Evolutionary conservation across 371 early-diverging fungal genomes (phyloP).

Genomic region (Mortierella sp.): DNA sequence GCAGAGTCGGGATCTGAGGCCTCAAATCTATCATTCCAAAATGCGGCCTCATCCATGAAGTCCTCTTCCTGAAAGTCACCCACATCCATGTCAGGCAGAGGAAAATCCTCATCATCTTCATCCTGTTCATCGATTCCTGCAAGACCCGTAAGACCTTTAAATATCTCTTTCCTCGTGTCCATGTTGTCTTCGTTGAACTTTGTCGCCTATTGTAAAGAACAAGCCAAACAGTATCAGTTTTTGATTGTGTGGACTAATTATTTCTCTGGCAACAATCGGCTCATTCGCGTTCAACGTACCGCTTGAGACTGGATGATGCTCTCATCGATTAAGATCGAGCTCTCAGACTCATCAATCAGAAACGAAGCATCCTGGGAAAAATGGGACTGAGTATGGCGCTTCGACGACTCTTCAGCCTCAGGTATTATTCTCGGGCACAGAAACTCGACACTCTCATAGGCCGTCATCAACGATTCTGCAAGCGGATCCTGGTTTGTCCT

Average conservation of each 20-base stretch:
- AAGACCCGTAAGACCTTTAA: slow-evolving; percentile 35
- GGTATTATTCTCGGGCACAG: slow-evolving; percentile 26
- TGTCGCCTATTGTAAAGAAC: slow-evolving; percentile 10
- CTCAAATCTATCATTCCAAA: slow-evolving; percentile 28
- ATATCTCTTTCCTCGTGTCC: slow-evolving; percentile 22
- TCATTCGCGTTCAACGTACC: slow-evolving; percentile 17
- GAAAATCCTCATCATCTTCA: slow-evolving; percentile 31
- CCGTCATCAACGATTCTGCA: slow-evolving; percentile 23
- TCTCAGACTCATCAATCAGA: slow-evolving; percentile 38
- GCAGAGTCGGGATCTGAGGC: slow-evolving; percentile 14
- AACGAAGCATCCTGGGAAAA: slow-evolving; percentile 26
- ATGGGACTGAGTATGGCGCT: slow-evolving; percentile 7
- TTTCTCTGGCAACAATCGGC: not conserved
- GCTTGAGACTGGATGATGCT: slow-evolving; percentile 39
- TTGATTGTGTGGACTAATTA: slow-evolving; percentile 1
- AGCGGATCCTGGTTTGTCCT: slow-evolving; percentile 26
- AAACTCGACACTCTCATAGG: slow-evolving; percentile 38
- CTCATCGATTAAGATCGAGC: slow-evolving; percentile 45
- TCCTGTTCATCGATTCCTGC: slow-evolving; percentile 35
- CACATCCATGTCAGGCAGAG: slow-evolving; percentile 43
- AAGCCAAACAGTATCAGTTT: not conserved
- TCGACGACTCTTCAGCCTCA: slow-evolving; percentile 9
- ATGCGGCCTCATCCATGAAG: slow-evolving; percentile 36
- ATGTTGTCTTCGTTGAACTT: slow-evolving; percentile 21
- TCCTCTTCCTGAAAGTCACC: slow-evolving; percentile 38